A percentile compares a stretch with the other conserved stretches of the same genome.
Evolutionary conservation across 345 rosid genomes (phyloP).

Genomic region (Citrus medica): DNA sequence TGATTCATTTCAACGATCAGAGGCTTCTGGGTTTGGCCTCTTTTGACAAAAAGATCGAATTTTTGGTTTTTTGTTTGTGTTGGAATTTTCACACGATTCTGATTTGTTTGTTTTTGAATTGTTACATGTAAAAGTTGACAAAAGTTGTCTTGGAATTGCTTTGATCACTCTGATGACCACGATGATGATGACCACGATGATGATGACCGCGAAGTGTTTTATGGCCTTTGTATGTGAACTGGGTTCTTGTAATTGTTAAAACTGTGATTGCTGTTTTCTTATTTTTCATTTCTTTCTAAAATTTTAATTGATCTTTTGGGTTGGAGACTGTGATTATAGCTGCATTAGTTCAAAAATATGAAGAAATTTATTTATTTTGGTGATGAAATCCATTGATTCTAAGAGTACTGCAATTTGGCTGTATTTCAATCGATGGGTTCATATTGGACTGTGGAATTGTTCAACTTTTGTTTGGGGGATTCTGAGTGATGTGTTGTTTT

Average conservation of each 20-base stretch:
- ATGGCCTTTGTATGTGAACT: slow-evolving; percentile 5
- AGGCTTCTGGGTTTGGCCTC: slow-evolving; percentile 18
- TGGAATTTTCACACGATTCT: slow-evolving; percentile 11
- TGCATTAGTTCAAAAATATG: neutral
- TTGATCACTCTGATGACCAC: slow-evolving; percentile 17
- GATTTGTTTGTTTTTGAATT: slow-evolving; percentile 6
- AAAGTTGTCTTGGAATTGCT: slow-evolving; percentile 10
- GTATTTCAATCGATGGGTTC: neutral
- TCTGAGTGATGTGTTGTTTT: neutral
- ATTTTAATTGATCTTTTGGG: neutral
- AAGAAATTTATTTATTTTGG: neutral
- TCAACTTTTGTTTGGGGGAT: neutral
- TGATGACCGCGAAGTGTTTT: neutral
- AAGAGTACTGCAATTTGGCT: neutral
- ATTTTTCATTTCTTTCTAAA: neutral
- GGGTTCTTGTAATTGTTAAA: slow-evolving; percentile 5
- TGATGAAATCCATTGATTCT: neutral
- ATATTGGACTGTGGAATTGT: neutral
- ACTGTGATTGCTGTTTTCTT: neutral
- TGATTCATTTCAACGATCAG: slow-evolving; percentile 18
- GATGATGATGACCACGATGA: slow-evolving; percentile 8
- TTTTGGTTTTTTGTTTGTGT: neutral
- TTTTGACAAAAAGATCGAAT: slow-evolving; percentile 8
- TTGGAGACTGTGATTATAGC: neutral
- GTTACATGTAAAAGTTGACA: slow-evolving; percentile 16